Percentiles rank a stretch among this genome's conserved stretches.
These are phyloP conservation scores for Diplosphaera chodatii DNA, from an alignment of 139 green algal species.

Conservation along the genomic window DNA sequence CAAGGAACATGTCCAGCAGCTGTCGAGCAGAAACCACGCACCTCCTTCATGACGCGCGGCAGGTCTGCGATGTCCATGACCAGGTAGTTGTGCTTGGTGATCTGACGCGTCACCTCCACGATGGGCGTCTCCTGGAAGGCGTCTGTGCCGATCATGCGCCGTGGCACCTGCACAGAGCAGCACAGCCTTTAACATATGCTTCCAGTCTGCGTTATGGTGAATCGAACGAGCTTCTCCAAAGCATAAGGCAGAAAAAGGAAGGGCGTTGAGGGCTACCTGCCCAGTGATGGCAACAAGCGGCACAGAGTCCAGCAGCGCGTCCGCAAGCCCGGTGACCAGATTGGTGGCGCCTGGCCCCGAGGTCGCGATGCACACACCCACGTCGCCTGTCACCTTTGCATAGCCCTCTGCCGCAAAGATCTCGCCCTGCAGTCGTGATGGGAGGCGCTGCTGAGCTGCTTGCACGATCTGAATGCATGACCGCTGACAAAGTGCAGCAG, in stretches of 20 bases:
- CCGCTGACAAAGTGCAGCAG: no score
- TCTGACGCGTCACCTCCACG: slow-evolving; percentile 96
- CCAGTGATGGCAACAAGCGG: slow-evolving; percentile 98
- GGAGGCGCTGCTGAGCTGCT: no score
- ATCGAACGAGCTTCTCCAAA: no score
- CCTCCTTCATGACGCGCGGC: slow-evolving; percentile 88
- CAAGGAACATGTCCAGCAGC: not conserved
- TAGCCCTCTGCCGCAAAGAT: slow-evolving; percentile 99
- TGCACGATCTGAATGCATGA: not conserved
- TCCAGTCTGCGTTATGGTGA: no score
- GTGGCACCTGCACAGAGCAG: slow-evolving; percentile 53
- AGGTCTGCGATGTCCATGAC: slow-evolving; percentile 97
- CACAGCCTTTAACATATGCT: not conserved
- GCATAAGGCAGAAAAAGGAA: no score
- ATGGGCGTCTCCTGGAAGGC: slow-evolving; percentile 99
- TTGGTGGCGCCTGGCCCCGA: slow-evolving; percentile 96
- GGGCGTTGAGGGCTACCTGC: slow-evolving; percentile 49
- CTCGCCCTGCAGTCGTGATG: no score
- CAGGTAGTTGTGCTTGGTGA: slow-evolving; percentile 99
- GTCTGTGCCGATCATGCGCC: slow-evolving; percentile 84
- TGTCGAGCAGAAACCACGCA: not conserved
- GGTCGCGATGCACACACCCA: slow-evolving; percentile 99
- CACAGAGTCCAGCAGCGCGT: slow-evolving; percentile 96
- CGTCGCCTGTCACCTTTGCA: slow-evolving; percentile 88
- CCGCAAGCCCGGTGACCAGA: slow-evolving; percentile 96